Conservation (phyloP, 805 yeast genomes). For the Jamesozyma gamospora region DNA sequence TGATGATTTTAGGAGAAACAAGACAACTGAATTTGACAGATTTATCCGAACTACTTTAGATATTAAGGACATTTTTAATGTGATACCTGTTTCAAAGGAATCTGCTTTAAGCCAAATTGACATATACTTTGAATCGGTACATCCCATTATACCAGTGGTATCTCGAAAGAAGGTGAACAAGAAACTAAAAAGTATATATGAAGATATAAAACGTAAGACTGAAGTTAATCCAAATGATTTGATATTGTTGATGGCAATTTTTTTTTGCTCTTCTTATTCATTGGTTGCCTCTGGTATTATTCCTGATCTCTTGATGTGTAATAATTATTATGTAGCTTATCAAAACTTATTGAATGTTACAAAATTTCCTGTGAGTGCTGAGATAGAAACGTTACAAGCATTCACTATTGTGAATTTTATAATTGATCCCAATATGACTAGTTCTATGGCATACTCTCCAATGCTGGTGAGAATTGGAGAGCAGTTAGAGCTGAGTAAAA, state of each 20-base stretch:
- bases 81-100: constrained; percentile 12
- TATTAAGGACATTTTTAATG: constrained; percentile 10
- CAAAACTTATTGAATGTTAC: constrained; percentile 10
- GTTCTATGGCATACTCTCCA: constrained; percentile 17
- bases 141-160: constrained; percentile 23
- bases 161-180: constrained; percentile 5
- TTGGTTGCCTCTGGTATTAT: constrained; percentile 19
- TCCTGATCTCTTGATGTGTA: constrained; percentile 15
- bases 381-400: constrained; percentile 19
- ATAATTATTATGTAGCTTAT: constrained; percentile 18
- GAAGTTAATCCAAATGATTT: constrained; percentile 7
- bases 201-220: constrained; percentile 1
- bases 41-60: constrained; percentile 4
- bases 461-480: constrained; percentile 23
- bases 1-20: constrained; percentile 13
- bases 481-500: constrained; percentile 17
- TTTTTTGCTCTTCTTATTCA: constrained; percentile 19
- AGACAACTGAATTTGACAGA: constrained; percentile 14
- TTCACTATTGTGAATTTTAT: constrained; percentile 18
- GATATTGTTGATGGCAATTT: constrained; percentile 13
- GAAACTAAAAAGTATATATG: constrained; percentile 6
- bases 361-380: constrained; percentile 16
- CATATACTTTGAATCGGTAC: constrained; percentile 15
- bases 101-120: constrained; percentile 12
- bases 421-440: constrained; percentile 25